These are phyloP conservation scores for Fusarium bactridioides DNA, from an alignment of 2,329 filamentous ascomycete genomes.

Conservation along the genomic window DNA sequence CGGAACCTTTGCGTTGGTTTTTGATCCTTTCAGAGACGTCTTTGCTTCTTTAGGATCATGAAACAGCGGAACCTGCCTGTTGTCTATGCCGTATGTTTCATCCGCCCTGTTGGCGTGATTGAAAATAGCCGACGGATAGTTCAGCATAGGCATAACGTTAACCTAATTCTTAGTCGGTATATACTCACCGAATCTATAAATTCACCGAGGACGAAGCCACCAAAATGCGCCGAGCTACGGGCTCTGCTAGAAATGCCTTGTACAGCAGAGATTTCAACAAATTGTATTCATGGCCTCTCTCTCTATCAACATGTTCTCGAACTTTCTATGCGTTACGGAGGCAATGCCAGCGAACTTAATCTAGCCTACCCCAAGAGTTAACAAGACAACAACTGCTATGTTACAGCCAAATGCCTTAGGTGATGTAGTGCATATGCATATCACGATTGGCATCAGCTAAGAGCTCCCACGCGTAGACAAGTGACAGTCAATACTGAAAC, in stretches of 20 bases:
- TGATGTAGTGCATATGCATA: not conserved
- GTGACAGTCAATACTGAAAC: not conserved
- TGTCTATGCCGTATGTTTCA: not conserved
- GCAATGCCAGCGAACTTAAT: fast-evolving
- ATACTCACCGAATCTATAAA: not conserved
- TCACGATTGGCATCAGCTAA: not conserved
- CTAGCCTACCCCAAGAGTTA: not conserved
- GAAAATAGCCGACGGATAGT: not conserved
- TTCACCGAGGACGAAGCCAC: not conserved
- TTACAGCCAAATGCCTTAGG: no score
- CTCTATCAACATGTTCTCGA: not conserved
- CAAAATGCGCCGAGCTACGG: not conserved
- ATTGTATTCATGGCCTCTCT: no score
- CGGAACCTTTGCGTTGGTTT: not conserved
- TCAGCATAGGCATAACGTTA: not conserved
- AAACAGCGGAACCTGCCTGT: not conserved
- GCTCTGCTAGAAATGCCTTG: no score
- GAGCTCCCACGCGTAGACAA: no score
- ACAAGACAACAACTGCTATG: not conserved
- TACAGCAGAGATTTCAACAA: not conserved
- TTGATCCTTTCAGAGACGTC: not conserved
- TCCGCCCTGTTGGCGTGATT: not conserved
- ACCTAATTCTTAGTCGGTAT: not conserved
- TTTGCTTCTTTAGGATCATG: not conserved
- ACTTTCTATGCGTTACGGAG: not conserved